phyloP scores from a whole-genome alignment of 2,329 filamentous ascomycete genomes.

The Xylariaceae sp. region DNA sequence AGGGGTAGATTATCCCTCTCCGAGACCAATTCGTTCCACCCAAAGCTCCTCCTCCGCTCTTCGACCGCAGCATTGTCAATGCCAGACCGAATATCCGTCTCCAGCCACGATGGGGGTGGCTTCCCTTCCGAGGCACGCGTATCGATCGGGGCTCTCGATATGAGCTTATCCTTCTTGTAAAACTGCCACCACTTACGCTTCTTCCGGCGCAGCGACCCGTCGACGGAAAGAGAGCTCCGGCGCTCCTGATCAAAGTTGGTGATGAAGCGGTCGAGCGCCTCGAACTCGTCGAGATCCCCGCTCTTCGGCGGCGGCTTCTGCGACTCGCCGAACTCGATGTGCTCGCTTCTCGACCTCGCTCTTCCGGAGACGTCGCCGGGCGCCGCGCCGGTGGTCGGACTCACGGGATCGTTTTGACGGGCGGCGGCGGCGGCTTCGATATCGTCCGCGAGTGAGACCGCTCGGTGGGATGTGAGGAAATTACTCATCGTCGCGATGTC shows the following conservation, averaged over 20 bases:
- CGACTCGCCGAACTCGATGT: conserved; percentile 25
- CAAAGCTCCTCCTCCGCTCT: conserved; percentile 55
- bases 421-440: conserved; percentile 25
- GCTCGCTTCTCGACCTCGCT: conserved; percentile 15
- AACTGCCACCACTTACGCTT: conserved; percentile 56
- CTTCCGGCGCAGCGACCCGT: conserved; percentile 20
- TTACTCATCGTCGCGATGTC: conserved; percentile 15
- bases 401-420: conserved; percentile 10
- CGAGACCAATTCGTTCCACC: conserved; percentile 63
- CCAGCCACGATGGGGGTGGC: conserved; percentile 57
- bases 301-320: conserved; percentile 16
- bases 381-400: not conserved
- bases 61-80: conserved; percentile 52
- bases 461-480: conserved; percentile 19
- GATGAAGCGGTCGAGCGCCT: conserved; percentile 32
- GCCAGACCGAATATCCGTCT: conserved; percentile 59
- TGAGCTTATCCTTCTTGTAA: conserved; percentile 41
- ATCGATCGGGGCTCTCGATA: conserved; percentile 31
- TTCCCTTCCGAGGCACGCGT: conserved; percentile 37
- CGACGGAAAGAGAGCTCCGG: conserved; percentile 22
- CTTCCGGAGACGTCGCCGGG: not conserved
- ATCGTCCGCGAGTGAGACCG: conserved; percentile 20
- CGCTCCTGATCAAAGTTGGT: conserved; percentile 29
- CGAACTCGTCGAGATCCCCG: conserved; percentile 30
- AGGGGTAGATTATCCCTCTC: conserved; percentile 67